A percentile compares a stretch with the other conserved stretches of the same genome.
Conservation (phyloP, 1,284 basidiomycete genomes). For the Heterobasidion annosum region DNA sequence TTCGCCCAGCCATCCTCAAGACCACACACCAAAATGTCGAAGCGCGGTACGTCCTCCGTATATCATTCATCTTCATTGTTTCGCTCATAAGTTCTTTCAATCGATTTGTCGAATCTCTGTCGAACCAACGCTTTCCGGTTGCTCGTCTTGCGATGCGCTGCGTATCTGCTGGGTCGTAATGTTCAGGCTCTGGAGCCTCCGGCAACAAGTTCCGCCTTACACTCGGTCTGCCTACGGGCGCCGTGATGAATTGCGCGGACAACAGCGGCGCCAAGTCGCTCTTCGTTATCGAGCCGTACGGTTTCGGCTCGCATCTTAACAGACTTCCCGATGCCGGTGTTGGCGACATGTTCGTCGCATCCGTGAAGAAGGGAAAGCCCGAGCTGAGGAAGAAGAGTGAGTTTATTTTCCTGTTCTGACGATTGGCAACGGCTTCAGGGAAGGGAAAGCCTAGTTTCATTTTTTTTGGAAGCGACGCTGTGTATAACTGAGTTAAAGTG, state of each 20-base stretch:
- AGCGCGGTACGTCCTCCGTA: conserved; percentile 8
- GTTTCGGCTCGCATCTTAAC: conserved; percentile 95
- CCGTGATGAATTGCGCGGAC: conserved; percentile 99
- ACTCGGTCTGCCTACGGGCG: conserved; percentile 95
- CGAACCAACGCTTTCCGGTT: not conserved
- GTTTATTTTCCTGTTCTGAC: conserved; percentile 21
- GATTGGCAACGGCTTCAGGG: not conserved
- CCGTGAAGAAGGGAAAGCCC: conserved; percentile 99
- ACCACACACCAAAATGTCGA: conserved; percentile 11
- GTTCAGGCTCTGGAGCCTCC: conserved; percentile 28
- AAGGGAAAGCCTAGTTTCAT: not conserved
- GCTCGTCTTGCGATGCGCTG: no score
- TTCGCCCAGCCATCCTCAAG: conserved; percentile 2
- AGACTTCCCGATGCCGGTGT: conserved; percentile 97
- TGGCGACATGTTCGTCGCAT: conserved; percentile 98
- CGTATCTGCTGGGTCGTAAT: not conserved
- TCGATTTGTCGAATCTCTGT: not conserved
- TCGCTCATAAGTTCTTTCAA: not conserved
- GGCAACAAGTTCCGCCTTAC: conserved; percentile 98
- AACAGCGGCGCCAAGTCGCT: conserved; percentile 99
- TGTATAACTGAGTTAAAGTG: no score
- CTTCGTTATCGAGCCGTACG: conserved; percentile 85
- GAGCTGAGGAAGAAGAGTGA: conserved; percentile 99
- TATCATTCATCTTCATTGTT: not conserved
- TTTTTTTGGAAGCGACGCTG: not conserved